A percentile compares a stretch with the other conserved stretches of the same genome.
Evolutionary conservation across 2,329 filamentous ascomycete genomes (phyloP).

Genomic region (Exophiala calicioides): DNA sequence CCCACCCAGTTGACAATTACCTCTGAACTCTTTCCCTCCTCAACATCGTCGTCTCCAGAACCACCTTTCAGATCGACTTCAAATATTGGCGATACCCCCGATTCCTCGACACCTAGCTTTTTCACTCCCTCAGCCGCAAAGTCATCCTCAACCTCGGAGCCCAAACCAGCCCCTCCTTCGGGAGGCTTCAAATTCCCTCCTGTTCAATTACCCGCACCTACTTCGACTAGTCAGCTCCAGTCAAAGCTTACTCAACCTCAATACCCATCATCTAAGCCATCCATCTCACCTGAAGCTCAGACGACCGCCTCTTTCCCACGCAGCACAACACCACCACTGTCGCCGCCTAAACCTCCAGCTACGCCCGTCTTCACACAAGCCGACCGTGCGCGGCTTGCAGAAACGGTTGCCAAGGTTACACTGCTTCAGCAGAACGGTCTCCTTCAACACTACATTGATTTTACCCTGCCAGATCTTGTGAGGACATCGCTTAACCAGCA

Average conservation of each 20-base stretch:
- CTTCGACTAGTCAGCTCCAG: slow-evolving; percentile 1
- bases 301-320: background rate
- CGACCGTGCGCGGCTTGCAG: slow-evolving; percentile 15
- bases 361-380: slow-evolving; percentile 9
- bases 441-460: slow-evolving; percentile 26
- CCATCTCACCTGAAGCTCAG: background rate
- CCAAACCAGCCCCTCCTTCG: slow-evolving; percentile 6
- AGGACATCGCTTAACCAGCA: slow-evolving; percentile 21
- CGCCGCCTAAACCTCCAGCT: slow-evolving; percentile 7
- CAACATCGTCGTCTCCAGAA: slow-evolving; percentile 1
- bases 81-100: background rate
- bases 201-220: background rate
- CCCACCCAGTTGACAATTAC: slow-evolving; percentile 2
- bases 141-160: background rate
- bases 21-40: background rate
- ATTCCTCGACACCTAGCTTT: background rate
- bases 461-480: slow-evolving; percentile 21
- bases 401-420: slow-evolving; percentile 19
- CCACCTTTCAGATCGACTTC: slow-evolving; percentile 5
- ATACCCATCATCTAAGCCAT: slow-evolving; percentile 1
- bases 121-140: background rate
- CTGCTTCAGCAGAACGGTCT: slow-evolving; percentile 24
- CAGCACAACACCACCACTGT: slow-evolving; percentile 17
- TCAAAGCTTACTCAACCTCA: background rate
- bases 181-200: slow-evolving; percentile 13